phyloP scores from a whole-genome alignment of 2,329 filamentous ascomycete species.

The Trichoderma citrinoviride region DNA sequence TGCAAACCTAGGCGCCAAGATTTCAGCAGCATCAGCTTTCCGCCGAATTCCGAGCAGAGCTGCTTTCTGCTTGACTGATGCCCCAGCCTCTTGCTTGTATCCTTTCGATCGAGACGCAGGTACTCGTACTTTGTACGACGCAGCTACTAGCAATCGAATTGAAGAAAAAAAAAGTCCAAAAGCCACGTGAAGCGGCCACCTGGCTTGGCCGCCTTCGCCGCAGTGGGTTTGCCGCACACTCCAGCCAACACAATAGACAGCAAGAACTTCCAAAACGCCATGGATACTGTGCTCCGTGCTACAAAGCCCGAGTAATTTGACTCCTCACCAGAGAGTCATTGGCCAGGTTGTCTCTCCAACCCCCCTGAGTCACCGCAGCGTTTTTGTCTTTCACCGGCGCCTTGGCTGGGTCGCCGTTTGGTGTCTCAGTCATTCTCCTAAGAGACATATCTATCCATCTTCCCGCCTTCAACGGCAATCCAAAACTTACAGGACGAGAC shows the following conservation, averaged over 20 bases:
- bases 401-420: not conserved
- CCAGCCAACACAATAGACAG: not conserved
- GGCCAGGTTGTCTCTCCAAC: not conserved
- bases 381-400: no score
- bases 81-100: no score
- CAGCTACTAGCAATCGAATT: no score
- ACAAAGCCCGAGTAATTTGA: not conserved
- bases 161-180: not conserved
- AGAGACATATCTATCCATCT: no score
- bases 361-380: not conserved
- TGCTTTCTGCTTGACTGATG: not conserved
- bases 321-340: not conserved
- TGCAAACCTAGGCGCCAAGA: no score
- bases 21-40: no score
- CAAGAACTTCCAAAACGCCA: not conserved
- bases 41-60: not conserved
- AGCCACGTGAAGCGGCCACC: slow-evolving; percentile 1
- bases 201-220: not conserved
- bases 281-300: not conserved
- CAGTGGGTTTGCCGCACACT: slow-evolving; percentile 1
- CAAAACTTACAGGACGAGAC: no score
- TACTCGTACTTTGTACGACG: not conserved
- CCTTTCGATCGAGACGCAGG: not conserved
- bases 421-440: not conserved
- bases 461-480: no score